Conservation (phyloP, 192 early-diverging fungal species). For the Coemansia sp. region DNA sequence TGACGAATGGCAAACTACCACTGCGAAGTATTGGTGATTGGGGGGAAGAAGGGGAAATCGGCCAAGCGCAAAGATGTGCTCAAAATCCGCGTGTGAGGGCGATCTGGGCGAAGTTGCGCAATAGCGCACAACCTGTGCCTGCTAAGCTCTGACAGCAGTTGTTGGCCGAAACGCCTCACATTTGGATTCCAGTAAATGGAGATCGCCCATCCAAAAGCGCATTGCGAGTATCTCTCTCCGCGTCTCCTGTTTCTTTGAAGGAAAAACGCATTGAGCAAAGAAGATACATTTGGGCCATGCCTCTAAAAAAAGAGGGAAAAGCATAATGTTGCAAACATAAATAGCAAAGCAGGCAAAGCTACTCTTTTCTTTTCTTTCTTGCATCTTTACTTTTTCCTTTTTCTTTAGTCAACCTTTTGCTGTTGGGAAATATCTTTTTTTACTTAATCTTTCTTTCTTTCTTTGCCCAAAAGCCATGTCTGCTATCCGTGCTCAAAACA, state of each 20-base stretch:
- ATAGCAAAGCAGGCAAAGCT: not conserved
- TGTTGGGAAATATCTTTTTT: constrained; percentile 4
- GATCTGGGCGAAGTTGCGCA: no score
- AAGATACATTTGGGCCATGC: no score
- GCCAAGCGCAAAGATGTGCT: no score
- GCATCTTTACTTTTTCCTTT: constrained; percentile 7
- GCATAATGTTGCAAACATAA: not conserved
- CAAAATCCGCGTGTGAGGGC: no score
- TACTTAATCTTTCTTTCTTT: not conserved
- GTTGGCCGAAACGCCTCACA: no score
- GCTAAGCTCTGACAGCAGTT: no score
- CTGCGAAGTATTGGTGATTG: not conserved
- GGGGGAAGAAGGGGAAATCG: not conserved
- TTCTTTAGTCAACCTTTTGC: not conserved
- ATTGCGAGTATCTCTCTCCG: no score
- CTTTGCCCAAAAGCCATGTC: constrained; percentile 7
- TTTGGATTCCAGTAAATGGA: not conserved
- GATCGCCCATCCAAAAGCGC: not conserved
- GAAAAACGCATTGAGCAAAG: no score
- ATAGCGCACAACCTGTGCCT: no score
- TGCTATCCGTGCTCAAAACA: constrained; percentile 56
- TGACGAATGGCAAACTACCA: not conserved
- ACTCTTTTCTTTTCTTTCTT: constrained; percentile 5
- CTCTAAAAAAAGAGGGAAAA: not conserved
- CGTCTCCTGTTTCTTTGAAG: no score